Base-by-base conservation (phyloP, 768 basidiomycete genomes). In the Amanita exitialis region DNA sequence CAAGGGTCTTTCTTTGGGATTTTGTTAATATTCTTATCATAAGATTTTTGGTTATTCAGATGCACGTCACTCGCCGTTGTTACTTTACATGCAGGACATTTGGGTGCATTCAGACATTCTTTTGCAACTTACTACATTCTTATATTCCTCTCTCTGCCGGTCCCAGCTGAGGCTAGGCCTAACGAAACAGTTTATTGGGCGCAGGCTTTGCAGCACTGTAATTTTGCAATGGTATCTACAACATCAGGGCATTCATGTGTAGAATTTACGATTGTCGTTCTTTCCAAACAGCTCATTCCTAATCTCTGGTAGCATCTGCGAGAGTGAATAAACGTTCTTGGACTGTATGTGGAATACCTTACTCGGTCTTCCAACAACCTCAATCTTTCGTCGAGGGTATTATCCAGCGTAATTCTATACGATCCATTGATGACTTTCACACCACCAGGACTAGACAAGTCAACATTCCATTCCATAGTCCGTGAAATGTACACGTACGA, bases 301-400 rank as follows among this genome's bases (percentile, higher is more conserved):
- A 58, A 98, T 90, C 69, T 96, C 93, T 1, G 95, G 95, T 21
- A 98, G 74, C 95, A 97, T 97, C 90, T 95, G 37, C 35, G 7
- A 41, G 43, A 23, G 43, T n/a, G 36, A 44, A 15, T 6, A 21
- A 42, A 16, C 15, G 12, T 16, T 0, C 23, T 44, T 28, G 36
- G 4, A 39, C 16, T n/a, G 12, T 9, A 23, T 6, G 43, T 46
- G 3, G 28, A 6, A 23, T 20, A 52, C 12, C 82, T 55, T 56
- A 90, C 92, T 69, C 86, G 77, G 62, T 96, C 90, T 68, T 97
- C 93, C 36, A 99, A 70, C 57, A 98, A 66, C 56, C 83, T 76
- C 61, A 99, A 67, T 43, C 95, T 78, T 66, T 97, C 93, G 58
- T 95, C 94, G 46, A 99, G 72, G 2, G 94, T 93, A 63, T 99